Percentiles rank a stretch among this genome's conserved stretches.
These are phyloP conservation scores for Vachellia collinsii DNA, from an alignment of 306 rosid species.

Conservation along the genomic window DNA sequence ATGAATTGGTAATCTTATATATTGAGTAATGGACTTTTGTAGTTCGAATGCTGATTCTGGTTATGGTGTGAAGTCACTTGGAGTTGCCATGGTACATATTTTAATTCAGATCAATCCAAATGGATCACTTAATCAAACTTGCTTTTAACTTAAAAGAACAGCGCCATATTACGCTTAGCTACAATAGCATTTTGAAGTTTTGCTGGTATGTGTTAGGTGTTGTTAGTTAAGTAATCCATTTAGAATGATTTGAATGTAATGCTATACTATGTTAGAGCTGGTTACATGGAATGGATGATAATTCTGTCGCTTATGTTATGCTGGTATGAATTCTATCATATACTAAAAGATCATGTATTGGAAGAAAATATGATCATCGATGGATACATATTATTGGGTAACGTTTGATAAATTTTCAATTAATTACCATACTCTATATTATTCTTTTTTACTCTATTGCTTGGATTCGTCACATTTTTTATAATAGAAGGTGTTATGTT, in stretches of 20 bases:
- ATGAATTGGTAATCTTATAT: background rate
- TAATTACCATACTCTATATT: background rate
- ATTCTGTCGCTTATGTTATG: background rate
- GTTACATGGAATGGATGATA: background rate
- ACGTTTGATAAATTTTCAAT: background rate
- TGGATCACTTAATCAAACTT: background rate
- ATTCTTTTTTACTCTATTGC: background rate
- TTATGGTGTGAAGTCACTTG: constrained; percentile 9
- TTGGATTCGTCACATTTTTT: background rate
- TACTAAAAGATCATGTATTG: background rate
- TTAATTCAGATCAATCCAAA: background rate
- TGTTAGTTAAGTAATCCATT: background rate
- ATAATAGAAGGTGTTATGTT: background rate
- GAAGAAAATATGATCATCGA: background rate
- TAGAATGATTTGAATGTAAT: background rate
- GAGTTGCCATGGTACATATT: background rate
- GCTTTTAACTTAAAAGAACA: background rate
- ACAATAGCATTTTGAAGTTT: background rate
- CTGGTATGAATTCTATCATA: background rate
- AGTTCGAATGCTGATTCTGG: background rate
- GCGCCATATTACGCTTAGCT: background rate
- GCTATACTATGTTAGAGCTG: background rate
- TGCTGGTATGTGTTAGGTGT: background rate
- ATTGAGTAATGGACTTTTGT: background rate
- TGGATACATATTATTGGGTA: background rate